Evolutionary conservation across 805 yeast species (phyloP).

Genomic region (Nakazawaea laoshanensis): DNA sequence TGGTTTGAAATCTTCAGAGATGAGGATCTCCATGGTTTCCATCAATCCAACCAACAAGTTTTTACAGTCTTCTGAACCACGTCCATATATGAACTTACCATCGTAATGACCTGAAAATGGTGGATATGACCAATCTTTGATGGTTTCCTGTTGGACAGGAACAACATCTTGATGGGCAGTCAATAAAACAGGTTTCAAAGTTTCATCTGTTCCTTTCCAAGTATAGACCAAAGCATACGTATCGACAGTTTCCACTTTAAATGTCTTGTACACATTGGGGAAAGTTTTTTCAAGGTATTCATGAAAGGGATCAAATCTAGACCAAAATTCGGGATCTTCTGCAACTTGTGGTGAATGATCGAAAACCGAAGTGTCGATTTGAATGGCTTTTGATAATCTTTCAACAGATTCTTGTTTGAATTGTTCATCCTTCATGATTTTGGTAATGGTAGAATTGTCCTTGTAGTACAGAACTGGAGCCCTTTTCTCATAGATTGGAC

Average conservation of each 20-base stretch:
- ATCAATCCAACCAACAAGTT: slow-evolving; percentile 55
- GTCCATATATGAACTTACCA: slow-evolving; percentile 60
- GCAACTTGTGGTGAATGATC: slow-evolving; percentile 36
- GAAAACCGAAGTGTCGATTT: slow-evolving; percentile 53
- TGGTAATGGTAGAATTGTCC: slow-evolving; percentile 6
- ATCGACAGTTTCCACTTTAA: slow-evolving; percentile 48
- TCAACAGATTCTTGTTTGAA: slow-evolving; percentile 29
- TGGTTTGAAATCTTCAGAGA: slow-evolving; percentile 43
- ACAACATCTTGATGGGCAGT: slow-evolving; percentile 81
- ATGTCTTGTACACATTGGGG: slow-evolving; percentile 39
- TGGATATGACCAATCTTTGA: slow-evolving; percentile 51
- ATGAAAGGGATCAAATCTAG: slow-evolving; percentile 39
- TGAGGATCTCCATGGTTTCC: slow-evolving; percentile 54
- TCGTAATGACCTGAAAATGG: slow-evolving; percentile 69
- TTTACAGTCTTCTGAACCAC: slow-evolving; percentile 76
- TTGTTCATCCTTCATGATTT: slow-evolving; percentile 17
- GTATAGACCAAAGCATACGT: slow-evolving; percentile 56
- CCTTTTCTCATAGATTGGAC: slow-evolving; percentile 7
- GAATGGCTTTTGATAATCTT: slow-evolving; percentile 44
- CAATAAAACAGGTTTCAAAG: slow-evolving; percentile 55
- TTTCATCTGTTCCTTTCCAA: slow-evolving; percentile 46
- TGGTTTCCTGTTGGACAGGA: slow-evolving; percentile 56
- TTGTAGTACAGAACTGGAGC: slow-evolving; percentile 5
- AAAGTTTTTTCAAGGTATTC: slow-evolving; percentile 42
- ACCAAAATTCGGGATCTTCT: slow-evolving; percentile 46